Percentiles rank a stretch among this genome's conserved stretches.
Conservation (phyloP, 306 rosid species). For the Herpetospermum pedunculosum region DNA sequence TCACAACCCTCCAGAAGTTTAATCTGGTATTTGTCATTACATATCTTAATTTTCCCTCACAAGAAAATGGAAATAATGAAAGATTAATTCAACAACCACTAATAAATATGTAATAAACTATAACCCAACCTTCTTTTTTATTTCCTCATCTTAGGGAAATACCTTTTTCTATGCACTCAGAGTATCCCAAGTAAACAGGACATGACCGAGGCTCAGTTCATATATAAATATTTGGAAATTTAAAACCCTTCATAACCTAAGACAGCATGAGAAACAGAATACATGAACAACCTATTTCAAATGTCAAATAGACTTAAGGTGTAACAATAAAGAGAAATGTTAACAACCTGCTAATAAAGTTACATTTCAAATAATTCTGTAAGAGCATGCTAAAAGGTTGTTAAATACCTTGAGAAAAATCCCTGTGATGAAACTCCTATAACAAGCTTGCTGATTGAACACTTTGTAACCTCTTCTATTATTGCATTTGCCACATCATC, state of each 20-base stretch:
- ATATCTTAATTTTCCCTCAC: too few species aligned
- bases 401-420: constrained; percentile 56
- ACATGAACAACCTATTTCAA: not conserved
- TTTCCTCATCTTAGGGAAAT: not conserved
- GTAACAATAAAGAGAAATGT: not conserved
- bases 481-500: constrained; percentile 61
- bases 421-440: constrained; percentile 70
- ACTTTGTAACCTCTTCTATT: constrained; percentile 55
- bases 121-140: not conserved
- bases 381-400: not conserved
- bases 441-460: constrained; percentile 43
- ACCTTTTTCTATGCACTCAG: not conserved
- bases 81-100: too few species aligned
- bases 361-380: not conserved
- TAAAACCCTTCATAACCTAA: not conserved
- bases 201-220: not conserved
- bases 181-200: not conserved
- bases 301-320: constrained; percentile 3
- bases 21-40: too few species aligned
- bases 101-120: not conserved
- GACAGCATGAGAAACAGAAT: not conserved
- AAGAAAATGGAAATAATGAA: too few species aligned
- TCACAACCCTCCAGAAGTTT: too few species aligned
- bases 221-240: too few species aligned
- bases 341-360: not conserved